A percentile compares a stretch with the other conserved stretches of the same genome.
phyloP scores from a whole-genome alignment of 2,329 filamentous ascomycete genomes.

The Colletotrichum sp. region DNA sequence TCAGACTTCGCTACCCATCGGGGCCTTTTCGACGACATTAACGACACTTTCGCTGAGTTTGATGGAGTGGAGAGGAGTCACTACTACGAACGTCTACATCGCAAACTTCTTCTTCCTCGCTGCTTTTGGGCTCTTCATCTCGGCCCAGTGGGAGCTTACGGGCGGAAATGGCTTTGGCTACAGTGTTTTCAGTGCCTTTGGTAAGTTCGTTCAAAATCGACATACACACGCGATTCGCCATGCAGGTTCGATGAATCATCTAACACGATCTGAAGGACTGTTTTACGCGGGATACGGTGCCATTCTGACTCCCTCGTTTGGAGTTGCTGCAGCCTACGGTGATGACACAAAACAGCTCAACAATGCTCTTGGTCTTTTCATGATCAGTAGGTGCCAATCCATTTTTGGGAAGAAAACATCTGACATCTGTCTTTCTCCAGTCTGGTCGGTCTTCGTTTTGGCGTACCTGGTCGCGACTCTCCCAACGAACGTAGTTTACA shows the following conservation, averaged over 20 bases:
- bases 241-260: neutral
- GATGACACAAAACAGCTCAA: slow-evolving; percentile 26
- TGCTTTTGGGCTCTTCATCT: slow-evolving; percentile 56
- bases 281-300: slow-evolving; percentile 31
- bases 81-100: slow-evolving; percentile 55
- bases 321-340: slow-evolving; percentile 28
- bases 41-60: slow-evolving; percentile 58
- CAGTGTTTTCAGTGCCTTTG: slow-evolving; percentile 59
- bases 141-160: slow-evolving; percentile 61
- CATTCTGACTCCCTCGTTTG: slow-evolving; percentile 28
- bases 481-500: slow-evolving; percentile 27
- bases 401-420: neutral
- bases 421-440: neutral
- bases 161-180: slow-evolving; percentile 58
- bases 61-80: slow-evolving; percentile 60
- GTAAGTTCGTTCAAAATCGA: slow-evolving; percentile 28
- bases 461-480: slow-evolving; percentile 28
- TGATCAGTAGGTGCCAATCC: slow-evolving; percentile 23
- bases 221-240: neutral
- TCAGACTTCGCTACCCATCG: slow-evolving; percentile 53
- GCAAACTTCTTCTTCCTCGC: slow-evolving; percentile 58
- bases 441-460: slow-evolving; percentile 30
- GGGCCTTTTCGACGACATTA: slow-evolving; percentile 59
- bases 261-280: slow-evolving; percentile 12
- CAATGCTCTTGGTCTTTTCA: slow-evolving; percentile 30